A percentile compares a stretch with the other conserved stretches of the same genome.
Evolutionary conservation across 2,329 filamentous ascomycete species (phyloP).

Genomic region (Talaromyces sp.): DNA sequence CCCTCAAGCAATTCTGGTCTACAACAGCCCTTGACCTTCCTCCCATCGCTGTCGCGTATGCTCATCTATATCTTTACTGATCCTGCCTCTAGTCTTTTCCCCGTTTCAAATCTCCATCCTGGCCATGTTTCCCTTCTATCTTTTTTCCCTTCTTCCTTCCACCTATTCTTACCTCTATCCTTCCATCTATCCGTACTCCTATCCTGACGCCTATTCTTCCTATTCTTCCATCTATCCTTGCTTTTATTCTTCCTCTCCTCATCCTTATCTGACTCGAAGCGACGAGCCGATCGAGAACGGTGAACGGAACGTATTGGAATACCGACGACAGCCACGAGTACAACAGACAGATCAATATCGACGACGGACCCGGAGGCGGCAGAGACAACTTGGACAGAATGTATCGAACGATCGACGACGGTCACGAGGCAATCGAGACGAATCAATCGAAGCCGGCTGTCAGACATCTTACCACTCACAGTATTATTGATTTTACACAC

Average conservation of each 20-base stretch:
- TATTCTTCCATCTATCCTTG: neutral
- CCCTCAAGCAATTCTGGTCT: neutral
- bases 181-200: neutral
- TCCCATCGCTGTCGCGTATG: neutral
- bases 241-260: neutral
- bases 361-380: neutral
- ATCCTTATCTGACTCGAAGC: neutral
- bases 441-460: neutral
- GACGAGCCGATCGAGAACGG: neutral
- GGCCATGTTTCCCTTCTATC: neutral
- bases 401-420: neutral
- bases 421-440: neutral
- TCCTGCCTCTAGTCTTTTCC: neutral
- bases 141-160: neutral
- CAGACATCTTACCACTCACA: neutral
- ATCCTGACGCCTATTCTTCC: neutral
- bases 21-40: neutral
- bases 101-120: no score
- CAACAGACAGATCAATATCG: no score
- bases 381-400: neutral
- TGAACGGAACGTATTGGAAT: neutral
- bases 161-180: neutral
- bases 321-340: neutral
- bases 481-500: neutral
- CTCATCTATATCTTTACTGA: neutral